Percentiles rank a stretch among this genome's conserved stretches.
Evolutionary conservation across 345 rosid genomes (phyloP).

Genomic region (Carallia brachiata): DNA sequence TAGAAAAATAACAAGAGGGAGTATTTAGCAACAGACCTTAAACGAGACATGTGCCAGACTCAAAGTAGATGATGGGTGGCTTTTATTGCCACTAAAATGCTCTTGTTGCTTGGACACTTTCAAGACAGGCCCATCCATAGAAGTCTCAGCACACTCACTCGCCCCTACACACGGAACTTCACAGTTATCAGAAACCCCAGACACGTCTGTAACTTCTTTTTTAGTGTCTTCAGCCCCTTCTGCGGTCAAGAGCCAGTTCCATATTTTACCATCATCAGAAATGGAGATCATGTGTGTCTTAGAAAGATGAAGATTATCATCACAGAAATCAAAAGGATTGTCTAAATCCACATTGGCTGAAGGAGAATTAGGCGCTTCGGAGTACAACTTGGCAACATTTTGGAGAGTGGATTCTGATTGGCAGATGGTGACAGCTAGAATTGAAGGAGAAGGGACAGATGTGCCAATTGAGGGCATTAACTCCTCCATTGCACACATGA

Average conservation of each 20-base stretch:
- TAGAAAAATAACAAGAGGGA: not conserved
- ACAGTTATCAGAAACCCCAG: constrained; percentile 23
- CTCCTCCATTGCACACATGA: constrained; percentile 81
- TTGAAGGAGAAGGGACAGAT: constrained; percentile 69
- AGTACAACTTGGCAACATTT: constrained; percentile 62
- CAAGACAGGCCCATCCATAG: constrained; percentile 30
- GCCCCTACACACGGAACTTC: constrained; percentile 30
- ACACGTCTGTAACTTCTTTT: constrained; percentile 34
- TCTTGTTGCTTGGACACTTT: constrained; percentile 36
- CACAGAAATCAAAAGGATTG: constrained; percentile 83
- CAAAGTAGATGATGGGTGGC: constrained; percentile 31
- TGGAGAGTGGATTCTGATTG: constrained; percentile 81
- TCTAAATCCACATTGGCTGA: constrained; percentile 57
- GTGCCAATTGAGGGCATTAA: constrained; percentile 86
- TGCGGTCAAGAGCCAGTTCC: constrained; percentile 89
- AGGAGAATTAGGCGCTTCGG: constrained; percentile 48
- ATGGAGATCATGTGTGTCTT: constrained; percentile 75
- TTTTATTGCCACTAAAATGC: constrained; percentile 37
- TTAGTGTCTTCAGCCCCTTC: constrained; percentile 61
- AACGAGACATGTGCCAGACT: constrained; percentile 43
- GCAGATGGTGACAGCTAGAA: constrained; percentile 59
- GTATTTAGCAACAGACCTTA: constrained; percentile 53
- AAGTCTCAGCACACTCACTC: constrained; percentile 23
- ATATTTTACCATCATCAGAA: constrained; percentile 92
- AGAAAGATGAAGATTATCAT: constrained; percentile 63